A percentile compares a stretch with the other conserved stretches of the same genome.
phyloP scores from a whole-genome alignment of 345 rosid species.

The Atalantia buxifolia region DNA sequence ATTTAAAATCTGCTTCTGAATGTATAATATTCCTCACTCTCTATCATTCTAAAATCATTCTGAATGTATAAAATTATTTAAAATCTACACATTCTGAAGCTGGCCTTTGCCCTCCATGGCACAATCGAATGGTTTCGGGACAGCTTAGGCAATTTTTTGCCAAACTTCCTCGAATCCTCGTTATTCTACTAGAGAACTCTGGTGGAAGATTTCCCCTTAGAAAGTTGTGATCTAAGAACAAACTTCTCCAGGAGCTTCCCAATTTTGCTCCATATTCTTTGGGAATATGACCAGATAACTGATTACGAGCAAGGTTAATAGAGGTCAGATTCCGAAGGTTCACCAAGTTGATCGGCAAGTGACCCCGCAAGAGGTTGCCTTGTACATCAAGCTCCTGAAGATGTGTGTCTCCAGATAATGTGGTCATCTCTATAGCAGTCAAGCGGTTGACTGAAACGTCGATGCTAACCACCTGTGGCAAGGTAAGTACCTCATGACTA shows the following conservation, averaged over 20 bases:
- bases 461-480: constrained; percentile 30
- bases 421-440: constrained; percentile 30
- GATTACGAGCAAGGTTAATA: constrained; percentile 42
- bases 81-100: constrained; percentile 38
- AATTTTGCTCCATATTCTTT: constrained; percentile 33
- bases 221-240: constrained; percentile 33
- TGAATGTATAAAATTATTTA: too few species aligned
- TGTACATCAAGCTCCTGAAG: constrained; percentile 46
- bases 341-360: constrained; percentile 41
- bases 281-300: constrained; percentile 42
- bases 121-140: constrained; percentile 26
- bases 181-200: constrained; percentile 21
- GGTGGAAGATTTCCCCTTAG: constrained; percentile 42
- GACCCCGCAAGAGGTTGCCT: constrained; percentile 43
- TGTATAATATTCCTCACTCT: not conserved
- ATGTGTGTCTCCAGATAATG: constrained; percentile 20
- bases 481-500: constrained; percentile 29
- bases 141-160: constrained; percentile 50
- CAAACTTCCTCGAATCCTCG: constrained; percentile 43
- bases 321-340: constrained; percentile 28
- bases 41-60: not conserved
- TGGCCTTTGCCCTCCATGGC: constrained; percentile 48
- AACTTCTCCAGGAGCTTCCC: constrained; percentile 38
- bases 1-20: not conserved
- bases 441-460: constrained; percentile 49